These are phyloP conservation scores for Thielaviopsis ethacetica DNA, from an alignment of 2,329 filamentous ascomycete genomes.

Conservation along the genomic window DNA sequence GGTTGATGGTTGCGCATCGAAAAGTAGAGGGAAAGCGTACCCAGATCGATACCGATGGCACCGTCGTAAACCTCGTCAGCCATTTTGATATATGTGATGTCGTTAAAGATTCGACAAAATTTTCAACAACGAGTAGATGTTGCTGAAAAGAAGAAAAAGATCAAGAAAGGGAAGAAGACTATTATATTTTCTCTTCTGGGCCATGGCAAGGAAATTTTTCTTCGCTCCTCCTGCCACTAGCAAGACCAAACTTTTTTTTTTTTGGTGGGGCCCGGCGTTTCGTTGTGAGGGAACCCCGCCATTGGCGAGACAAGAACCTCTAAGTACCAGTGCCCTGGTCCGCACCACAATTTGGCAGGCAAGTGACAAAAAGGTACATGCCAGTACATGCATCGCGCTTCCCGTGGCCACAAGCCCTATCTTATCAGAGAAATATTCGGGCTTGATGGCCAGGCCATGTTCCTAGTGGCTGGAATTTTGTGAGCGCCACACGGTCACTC, in stretches of 20 bases:
- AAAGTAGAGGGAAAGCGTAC: conserved; percentile 35
- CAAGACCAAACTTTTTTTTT: conserved; percentile 12
- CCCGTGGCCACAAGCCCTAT: conserved; percentile 12
- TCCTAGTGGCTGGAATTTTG: conserved; percentile 7
- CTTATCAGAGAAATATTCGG: conserved; percentile 12
- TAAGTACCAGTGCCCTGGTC: conserved; percentile 2
- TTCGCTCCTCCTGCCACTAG: conserved; percentile 11
- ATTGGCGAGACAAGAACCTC: conserved; percentile 8
- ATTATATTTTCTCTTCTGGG: conserved; percentile 13
- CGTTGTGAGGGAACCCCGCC: conserved; percentile 12
- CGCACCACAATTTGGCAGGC: conserved; percentile 1
- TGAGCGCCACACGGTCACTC: conserved; percentile 9
- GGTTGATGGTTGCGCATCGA: conserved; percentile 20
- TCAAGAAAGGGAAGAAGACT: conserved; percentile 11
- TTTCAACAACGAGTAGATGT: conserved; percentile 14
- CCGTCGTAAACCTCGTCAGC: conserved; percentile 97
- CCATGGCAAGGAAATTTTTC: conserved; percentile 11
- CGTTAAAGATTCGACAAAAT: conserved; percentile 12
- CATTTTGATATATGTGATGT: conserved; percentile 35
- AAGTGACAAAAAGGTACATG: conserved; percentile 6
- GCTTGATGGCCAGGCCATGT: conserved; percentile 5
- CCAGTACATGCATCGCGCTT: conserved; percentile 1
- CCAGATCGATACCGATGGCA: conserved; percentile 99
- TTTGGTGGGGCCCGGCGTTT: conserved; percentile 9
- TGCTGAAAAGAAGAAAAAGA: conserved; percentile 12